These are phyloP conservation scores for Botrytis aclada DNA, from an alignment of 2,329 filamentous ascomycete genomes.

Conservation along the genomic window DNA sequence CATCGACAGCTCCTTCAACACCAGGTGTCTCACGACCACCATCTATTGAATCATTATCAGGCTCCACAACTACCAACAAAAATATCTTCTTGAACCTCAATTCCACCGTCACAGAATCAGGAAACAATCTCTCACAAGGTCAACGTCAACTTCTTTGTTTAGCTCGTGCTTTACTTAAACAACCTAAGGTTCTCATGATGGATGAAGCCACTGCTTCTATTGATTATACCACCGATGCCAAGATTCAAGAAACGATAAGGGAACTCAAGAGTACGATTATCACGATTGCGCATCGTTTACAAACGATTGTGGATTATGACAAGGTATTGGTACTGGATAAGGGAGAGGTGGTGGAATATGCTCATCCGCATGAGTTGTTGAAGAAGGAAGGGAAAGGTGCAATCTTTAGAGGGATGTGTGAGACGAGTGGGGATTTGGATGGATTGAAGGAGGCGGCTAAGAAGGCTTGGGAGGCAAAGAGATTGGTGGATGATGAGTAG, in stretches of 20 bases:
- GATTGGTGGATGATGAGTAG: conserved; percentile 41
- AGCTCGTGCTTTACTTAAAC: conserved; percentile 86
- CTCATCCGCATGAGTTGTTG: conserved; percentile 81
- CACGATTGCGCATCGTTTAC: conserved; percentile 91
- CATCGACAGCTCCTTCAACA: conserved; percentile 34
- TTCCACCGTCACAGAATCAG: conserved; percentile 82
- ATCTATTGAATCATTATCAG: conserved; percentile 28
- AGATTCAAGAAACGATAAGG: conserved; percentile 96
- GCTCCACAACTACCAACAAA: conserved; percentile 65
- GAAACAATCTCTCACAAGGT: conserved; percentile 91
- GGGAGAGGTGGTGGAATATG: conserved; percentile 82
- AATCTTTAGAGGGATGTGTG: conserved; percentile 64
- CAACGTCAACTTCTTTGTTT: conserved; percentile 93
- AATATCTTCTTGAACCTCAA: conserved; percentile 89
- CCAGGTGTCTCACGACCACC: conserved; percentile 36
- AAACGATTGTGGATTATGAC: conserved; percentile 98
- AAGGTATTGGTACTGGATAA: conserved; percentile 94
- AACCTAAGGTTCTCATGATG: conserved; percentile 94
- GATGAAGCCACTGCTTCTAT: conserved; percentile 98
- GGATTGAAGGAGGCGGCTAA: conserved; percentile 52
- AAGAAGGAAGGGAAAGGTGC: conserved; percentile 53
- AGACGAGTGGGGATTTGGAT: conserved; percentile 63
- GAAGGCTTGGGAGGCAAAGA: conserved; percentile 44
- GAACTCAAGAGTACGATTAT: conserved; percentile 91
- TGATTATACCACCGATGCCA: conserved; percentile 91